Evolutionary conservation across 2,329 filamentous ascomycete species (phyloP), one percentile per base, ranked within the genome.

Genomic region (Claviceps sp.): DNA sequence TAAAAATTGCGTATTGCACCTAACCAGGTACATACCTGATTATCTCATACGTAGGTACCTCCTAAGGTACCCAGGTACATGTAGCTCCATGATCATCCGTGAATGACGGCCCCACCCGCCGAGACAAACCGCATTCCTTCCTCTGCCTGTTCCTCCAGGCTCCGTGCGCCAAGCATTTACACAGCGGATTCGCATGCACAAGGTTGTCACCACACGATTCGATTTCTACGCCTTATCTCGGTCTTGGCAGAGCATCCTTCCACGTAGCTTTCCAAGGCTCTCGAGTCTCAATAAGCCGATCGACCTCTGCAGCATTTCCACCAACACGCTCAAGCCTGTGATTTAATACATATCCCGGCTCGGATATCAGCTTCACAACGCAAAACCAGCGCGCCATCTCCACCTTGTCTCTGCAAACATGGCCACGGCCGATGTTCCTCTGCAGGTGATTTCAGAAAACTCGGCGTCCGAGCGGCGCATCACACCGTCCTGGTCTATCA

Each of bases 401-500:
- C 42, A 37, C 16, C 18, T 13, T 30, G 30, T 40, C 14, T 14
- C 41, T 38, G 18, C 37, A 22, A 44, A 40, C 65, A 81, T 85
- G 72, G 78, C 82, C 51, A 81, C 85, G 72, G 78, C 82, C 51
- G 88, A 93, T 66, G 77, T 93, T 52, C 84, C 86, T 58, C 76
- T 93, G 61, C 76, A 83, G 57, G 79, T 93, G 62, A 78, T 78
- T 55, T 91, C 86, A 50, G 83, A 88, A 55, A 86, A 85, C 67
- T 77, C 85, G 47, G 80, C 84, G 48, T 90, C 88, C 50, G 93
- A 98, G 71, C 86, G 91, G 55, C 87, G 93, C 59, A 82, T 97
- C 66, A 91, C 88, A 26, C 91, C 91, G 14, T 85, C 90, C 59
- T 98, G 93, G 93, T 85, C 84, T 55, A 85, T 98, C 63, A 75